Conservation (phyloP, 2,329 filamentous ascomycete species). For the Paecilomyces fulvus region DNA sequence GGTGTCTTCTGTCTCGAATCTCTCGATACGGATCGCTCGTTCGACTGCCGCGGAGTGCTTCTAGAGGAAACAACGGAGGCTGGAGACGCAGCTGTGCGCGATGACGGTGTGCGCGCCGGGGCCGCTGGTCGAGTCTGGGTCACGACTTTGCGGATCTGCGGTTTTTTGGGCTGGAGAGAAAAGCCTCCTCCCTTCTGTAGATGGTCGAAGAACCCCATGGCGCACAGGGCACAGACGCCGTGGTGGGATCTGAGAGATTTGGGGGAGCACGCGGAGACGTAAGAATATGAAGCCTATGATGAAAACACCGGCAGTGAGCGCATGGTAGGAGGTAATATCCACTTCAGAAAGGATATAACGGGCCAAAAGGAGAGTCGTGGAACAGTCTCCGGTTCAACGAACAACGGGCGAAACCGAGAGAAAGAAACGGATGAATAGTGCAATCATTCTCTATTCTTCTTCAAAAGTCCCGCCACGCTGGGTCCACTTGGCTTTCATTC, state of each 20-base stretch:
- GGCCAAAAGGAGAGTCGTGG: background rate
- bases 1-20: slow-evolving; percentile 15
- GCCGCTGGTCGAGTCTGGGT: slow-evolving; percentile 27
- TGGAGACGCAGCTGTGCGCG: slow-evolving; percentile 16
- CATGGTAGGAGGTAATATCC: background rate
- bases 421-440: background rate
- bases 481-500: background rate
- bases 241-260: slow-evolving; percentile 1
- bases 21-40: slow-evolving; percentile 21
- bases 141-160: slow-evolving; percentile 33
- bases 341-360: background rate
- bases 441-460: background rate
- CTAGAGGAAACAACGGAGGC: background rate
- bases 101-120: slow-evolving; percentile 19
- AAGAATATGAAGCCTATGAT: background rate
- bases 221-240: slow-evolving; percentile 1
- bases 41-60: slow-evolving; percentile 15
- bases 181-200: slow-evolving; percentile 36
- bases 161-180: slow-evolving; percentile 32
- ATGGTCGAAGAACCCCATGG: slow-evolving; percentile 39
- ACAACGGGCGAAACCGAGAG: background rate
- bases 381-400: background rate
- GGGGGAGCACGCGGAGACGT: slow-evolving; percentile 2
- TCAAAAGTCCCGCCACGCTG: background rate
- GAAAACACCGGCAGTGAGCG: background rate